Conservation (phyloP, 148 eudicot species). For the Linanthus parryae region DNA sequence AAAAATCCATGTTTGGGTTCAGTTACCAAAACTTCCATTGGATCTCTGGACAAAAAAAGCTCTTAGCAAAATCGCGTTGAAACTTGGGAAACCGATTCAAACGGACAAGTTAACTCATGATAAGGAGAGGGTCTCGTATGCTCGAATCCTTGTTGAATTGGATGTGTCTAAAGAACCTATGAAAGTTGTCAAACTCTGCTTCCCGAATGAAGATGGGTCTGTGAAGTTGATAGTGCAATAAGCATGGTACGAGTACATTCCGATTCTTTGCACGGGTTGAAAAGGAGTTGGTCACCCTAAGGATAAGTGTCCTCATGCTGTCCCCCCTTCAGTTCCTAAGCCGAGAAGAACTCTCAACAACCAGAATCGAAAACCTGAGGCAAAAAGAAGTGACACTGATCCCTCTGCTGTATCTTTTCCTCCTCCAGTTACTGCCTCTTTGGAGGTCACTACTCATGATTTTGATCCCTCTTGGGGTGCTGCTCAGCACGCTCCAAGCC, state of each 20-base stretch:
- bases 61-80: neutral
- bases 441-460: too few species aligned
- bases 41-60: neutral
- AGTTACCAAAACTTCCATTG: neutral
- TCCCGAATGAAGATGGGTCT: neutral
- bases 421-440: too few species aligned
- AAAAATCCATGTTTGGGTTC: neutral
- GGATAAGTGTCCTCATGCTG: neutral
- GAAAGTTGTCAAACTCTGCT: neutral
- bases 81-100: neutral
- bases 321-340: too few species aligned
- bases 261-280: neutral
- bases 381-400: neutral
- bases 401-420: too few species aligned
- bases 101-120: neutral
- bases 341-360: too few species aligned
- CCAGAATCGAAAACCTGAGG: neutral
- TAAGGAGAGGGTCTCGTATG: neutral
- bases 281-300: neutral
- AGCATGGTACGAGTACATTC: neutral
- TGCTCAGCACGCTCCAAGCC: too few species aligned
- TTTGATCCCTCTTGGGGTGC: too few species aligned
- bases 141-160: neutral
- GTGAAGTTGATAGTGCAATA: neutral
- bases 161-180: neutral